Percentiles rank a stretch among this genome's conserved stretches.
These are phyloP conservation scores for Tricholoma sp. DNA, from an alignment of 768 basidiomycete genomes.

Conservation along the genomic window DNA sequence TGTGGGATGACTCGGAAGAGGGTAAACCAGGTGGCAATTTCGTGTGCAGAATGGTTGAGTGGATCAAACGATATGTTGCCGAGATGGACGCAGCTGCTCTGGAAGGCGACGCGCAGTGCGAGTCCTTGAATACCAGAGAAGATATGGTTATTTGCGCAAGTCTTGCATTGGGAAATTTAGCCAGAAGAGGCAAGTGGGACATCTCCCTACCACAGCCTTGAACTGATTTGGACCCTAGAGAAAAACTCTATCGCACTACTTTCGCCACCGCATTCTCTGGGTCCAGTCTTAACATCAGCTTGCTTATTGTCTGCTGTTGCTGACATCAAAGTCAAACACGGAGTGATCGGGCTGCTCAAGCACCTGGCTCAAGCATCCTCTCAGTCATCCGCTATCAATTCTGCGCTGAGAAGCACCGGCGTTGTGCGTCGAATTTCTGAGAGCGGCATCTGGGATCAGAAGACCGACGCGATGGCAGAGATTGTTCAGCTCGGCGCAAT, in stretches of 20 bases:
- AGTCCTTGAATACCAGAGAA: slow-evolving; percentile 35
- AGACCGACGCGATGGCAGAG: slow-evolving; percentile 75
- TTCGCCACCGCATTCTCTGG: slow-evolving; percentile 61
- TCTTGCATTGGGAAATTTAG: slow-evolving; percentile 78
- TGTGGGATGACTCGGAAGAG: slow-evolving; percentile 66
- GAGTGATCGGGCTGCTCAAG: slow-evolving; percentile 80
- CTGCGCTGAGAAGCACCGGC: slow-evolving; percentile 52
- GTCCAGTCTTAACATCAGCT: slow-evolving; percentile 51
- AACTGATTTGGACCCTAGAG: slow-evolving; percentile 32
- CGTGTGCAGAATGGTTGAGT: slow-evolving; percentile 66
- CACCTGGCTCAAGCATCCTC: slow-evolving; percentile 72
- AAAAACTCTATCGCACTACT: slow-evolving; percentile 56
- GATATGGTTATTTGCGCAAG: slow-evolving; percentile 83
- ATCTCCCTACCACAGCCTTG: background rate
- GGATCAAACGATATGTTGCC: slow-evolving; percentile 60
- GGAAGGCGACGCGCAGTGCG: background rate
- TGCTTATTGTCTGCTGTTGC: slow-evolving; percentile 48
- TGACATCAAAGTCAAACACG: slow-evolving; percentile 86
- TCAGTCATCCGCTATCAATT: slow-evolving; percentile 55
- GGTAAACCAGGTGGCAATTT: slow-evolving; percentile 63
- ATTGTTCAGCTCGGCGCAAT: slow-evolving; percentile 86
- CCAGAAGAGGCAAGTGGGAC: slow-evolving; percentile 55
- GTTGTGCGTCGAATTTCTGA: slow-evolving; percentile 57
- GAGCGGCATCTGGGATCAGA: slow-evolving; percentile 67
- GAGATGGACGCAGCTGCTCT: slow-evolving; percentile 26